Percentiles rank a stretch among this genome's conserved stretches.
Conservation (phyloP, 805 yeast species). For the Kodamaea lidongshanica region DNA sequence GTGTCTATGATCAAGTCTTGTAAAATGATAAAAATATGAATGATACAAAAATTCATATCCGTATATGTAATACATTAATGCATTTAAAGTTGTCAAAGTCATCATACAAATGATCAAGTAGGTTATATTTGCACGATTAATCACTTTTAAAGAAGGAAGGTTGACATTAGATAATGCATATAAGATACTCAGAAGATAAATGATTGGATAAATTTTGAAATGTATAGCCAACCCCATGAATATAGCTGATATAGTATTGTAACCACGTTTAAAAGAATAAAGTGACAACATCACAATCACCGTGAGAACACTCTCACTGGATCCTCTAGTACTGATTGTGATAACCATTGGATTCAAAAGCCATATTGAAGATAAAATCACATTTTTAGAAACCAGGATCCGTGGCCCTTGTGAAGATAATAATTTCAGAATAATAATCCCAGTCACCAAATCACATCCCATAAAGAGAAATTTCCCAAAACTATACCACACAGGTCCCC, state of each 20-base stretch:
- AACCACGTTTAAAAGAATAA: conserved; percentile 35
- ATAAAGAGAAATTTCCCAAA: conserved; percentile 81
- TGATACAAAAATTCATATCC: conserved; percentile 73
- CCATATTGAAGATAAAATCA: conserved; percentile 62
- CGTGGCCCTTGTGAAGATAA: conserved; percentile 18
- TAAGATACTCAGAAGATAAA: conserved; percentile 71
- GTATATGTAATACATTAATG: conserved; percentile 59
- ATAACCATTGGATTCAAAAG: conserved; percentile 90
- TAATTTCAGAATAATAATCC: conserved; percentile 44
- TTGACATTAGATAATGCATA: conserved; percentile 29
- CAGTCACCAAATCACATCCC: conserved; percentile 75
- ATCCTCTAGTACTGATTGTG: conserved; percentile 88
- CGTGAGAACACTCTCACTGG: conserved; percentile 83
- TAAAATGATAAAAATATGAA: conserved; percentile 76
- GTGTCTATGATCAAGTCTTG: conserved; percentile 87
- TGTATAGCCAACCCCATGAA: conserved; percentile 77
- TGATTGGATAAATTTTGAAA: conserved; percentile 86
- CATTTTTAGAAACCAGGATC: conserved; percentile 18
- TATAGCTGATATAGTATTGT: conserved; percentile 32
- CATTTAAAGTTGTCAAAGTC: conserved; percentile 45
- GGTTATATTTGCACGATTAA: conserved; percentile 32
- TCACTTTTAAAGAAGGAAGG: conserved; percentile 27
- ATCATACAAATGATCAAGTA: conserved; percentile 29
- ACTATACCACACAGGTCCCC: conserved; percentile 36
- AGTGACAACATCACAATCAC: conserved; percentile 62